Evolutionary conservation across 257 asterid species (phyloP), one percentile per base, ranked within the genome.

Genomic region (Plantago major): DNA sequence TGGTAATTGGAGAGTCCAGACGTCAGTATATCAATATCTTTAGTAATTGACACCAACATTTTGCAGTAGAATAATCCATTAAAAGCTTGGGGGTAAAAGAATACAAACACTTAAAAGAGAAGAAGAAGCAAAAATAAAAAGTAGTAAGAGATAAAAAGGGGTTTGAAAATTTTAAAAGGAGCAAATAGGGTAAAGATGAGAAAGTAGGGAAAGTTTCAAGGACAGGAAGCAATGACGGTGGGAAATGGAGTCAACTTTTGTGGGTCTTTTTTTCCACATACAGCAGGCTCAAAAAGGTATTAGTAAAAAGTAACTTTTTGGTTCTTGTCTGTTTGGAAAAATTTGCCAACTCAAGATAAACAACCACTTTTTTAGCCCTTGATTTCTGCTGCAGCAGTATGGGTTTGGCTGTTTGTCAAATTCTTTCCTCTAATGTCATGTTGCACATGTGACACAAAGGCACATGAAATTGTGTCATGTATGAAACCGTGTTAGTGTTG

Each of bases 341-440:
- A 1, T 52, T 22, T 18, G 58, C 50, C 22, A 45, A 15, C 17
- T 44, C 22, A 62, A 6, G 42, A 58, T 64, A 28, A 64, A 42
- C 9, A 46, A 19, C 40, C 57, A 51, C 38, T 72, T 73, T 58
- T 16, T 22, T 22, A 11, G 42, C 55, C 81, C 79, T 48, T 62
- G 67, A 77, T 73, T 73, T 64, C 52, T 67, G 79, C 73, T 59
- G 82, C 73, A 62, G 3, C 10, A 48, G 53, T 15, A 49, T 49
- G 54, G 54, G 54, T 49, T 49, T 49, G 54, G 54, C 26, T 16
- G 26, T 49, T 49, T 13, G 54, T 49, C 54, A 49, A 49, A 49
- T 49, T 47, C 52, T 47, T 22, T 6, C 54, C 54, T 49, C 14
- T 7, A 10, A 48, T 48, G 7, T 1, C 18, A 14, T 48, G 54